Conservation (phyloP, 305 asterid genomes). For the Fraxinus sp. region DNA sequence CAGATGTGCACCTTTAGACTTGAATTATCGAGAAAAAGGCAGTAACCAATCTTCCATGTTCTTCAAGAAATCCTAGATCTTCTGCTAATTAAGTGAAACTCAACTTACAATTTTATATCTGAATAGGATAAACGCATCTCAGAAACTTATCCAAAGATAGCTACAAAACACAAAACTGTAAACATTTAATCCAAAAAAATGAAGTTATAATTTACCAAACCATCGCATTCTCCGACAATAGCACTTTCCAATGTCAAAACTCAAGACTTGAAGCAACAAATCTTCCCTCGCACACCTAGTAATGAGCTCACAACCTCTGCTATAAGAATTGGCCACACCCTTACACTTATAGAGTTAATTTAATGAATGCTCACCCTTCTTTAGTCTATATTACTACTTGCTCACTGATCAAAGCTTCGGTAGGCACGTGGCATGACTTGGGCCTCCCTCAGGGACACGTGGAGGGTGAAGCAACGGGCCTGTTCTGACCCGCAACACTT, state of each 20-base stretch:
- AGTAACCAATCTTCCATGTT: background rate
- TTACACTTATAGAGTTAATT: constrained; percentile 47
- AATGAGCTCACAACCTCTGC: constrained; percentile 50
- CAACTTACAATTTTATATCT: background rate
- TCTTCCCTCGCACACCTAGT: constrained; percentile 48
- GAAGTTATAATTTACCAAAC: background rate
- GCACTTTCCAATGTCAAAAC: background rate
- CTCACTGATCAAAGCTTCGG: no score
- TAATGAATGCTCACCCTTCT: no score
- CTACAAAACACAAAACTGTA: background rate
- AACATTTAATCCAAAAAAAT: background rate
- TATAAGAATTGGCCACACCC: constrained; percentile 38
- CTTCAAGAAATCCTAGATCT: background rate
- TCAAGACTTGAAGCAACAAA: background rate
- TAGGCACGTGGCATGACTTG: no score
- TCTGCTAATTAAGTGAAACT: background rate
- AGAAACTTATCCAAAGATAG: background rate
- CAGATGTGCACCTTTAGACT: background rate
- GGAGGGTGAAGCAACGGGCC: no score
- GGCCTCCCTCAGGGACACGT: no score
- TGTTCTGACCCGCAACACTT: no score
- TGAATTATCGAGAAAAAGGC: background rate
- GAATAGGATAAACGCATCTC: background rate
- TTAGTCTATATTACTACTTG: no score
- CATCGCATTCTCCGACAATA: background rate